Base-by-base conservation (phyloP, 2,329 filamentous ascomycete genomes). In the Epichloe gansuensis region DNA sequence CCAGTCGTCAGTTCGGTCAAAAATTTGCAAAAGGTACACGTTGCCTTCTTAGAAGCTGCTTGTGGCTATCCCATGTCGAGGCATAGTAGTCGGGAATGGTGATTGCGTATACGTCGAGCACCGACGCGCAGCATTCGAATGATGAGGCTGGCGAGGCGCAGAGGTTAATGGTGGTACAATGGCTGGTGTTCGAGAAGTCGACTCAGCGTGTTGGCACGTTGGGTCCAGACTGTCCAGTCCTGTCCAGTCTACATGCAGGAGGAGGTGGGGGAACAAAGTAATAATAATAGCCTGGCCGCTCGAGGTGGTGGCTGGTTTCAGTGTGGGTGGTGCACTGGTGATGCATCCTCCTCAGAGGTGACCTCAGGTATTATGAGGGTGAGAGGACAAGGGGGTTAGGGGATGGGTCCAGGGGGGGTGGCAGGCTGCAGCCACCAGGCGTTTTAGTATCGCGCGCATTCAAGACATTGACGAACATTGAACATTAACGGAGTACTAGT, bases 241-340 rank as follows among this genome's bases (percentile, higher is more conserved):
- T 2, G 17, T 21, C 17, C 17, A 21, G 17, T 21, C 17, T 21
- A 21, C 17, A 21, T 21, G 17, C 17, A 21, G 42, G 17, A 36
- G 12, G 46, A 25, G 35, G 21, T 13, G 35, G 12, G 34, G 47
- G 39, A 23, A 41, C 7, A 23, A 46, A 35, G 31, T 5, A 2
- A 21, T 21, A 21, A 21, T 21, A 21, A 21, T 21, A 39, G 52
- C 8, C 36, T 41, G 36, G 47, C 15, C 11, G 35, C 21, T 15
- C 31, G 12, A 38, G 46, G 12, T 27, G 46, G 44, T 47, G 50
- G 50, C 35, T 44, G 40, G 51, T 52, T 52, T 52, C 51, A 45
- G 51, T 46, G 51, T 31, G 27, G 23, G 23, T 23, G 23, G 23
- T 23, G 23, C 23, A 23, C 23, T 23, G 27, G 23, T 34, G 15